Conservation (phyloP, 345 rosid genomes). For the Nasturtium officinale region DNA sequence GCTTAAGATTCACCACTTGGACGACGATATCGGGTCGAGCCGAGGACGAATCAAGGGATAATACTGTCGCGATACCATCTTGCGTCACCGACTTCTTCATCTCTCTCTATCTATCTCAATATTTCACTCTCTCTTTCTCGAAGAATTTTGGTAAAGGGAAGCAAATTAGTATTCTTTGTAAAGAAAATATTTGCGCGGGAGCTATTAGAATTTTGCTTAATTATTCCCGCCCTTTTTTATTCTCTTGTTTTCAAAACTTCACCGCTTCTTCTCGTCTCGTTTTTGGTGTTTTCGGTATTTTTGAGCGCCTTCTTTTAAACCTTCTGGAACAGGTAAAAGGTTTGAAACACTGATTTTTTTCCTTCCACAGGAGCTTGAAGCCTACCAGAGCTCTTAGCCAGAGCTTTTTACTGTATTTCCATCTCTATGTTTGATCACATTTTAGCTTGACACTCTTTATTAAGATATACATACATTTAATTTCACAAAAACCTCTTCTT, state of each 20-base stretch:
- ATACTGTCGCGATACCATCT: conserved; percentile 58
- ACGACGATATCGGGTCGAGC: conserved; percentile 61
- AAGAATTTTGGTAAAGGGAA: not conserved
- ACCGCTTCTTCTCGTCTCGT: conserved; percentile 9
- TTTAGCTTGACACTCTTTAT: not conserved
- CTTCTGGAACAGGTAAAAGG: not conserved
- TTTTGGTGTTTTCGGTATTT: too few species aligned
- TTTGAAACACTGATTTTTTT: not conserved
- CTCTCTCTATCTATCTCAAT: not conserved
- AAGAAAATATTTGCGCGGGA: conserved; percentile 31
- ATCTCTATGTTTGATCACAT: not conserved
- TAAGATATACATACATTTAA: not conserved
- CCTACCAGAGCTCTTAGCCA: not conserved
- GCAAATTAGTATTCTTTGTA: conserved; percentile 6
- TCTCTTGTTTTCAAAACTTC: conserved; percentile 3
- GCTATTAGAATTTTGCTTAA: conserved; percentile 12
- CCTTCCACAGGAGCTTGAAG: not conserved
- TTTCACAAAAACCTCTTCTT: not conserved
- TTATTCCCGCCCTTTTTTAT: conserved; percentile 30
- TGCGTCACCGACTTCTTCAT: conserved; percentile 64
- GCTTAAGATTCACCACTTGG: conserved; percentile 81
- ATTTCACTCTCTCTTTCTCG: not conserved
- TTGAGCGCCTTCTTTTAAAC: not conserved
- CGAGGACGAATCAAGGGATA: conserved; percentile 60
- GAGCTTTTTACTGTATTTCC: not conserved